Conservation (phyloP, 306 rosid species). For the Acacia confusa region DNA sequence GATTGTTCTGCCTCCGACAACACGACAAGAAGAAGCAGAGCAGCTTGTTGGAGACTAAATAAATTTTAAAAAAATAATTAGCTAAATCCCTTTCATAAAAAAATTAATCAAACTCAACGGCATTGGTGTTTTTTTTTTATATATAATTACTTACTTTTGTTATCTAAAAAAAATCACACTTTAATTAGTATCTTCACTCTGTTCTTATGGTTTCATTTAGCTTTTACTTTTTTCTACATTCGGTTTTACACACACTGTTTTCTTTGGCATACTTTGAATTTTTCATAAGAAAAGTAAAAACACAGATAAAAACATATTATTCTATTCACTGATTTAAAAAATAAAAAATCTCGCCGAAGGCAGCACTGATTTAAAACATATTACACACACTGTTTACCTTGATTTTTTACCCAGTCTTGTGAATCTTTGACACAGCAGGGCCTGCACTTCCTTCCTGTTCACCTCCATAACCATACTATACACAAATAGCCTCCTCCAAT, state of each 20-base stretch:
- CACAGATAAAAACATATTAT: neutral
- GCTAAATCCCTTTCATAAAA: neutral
- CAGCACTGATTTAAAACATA: too few species aligned
- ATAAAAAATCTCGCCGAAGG: neutral
- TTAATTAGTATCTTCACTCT: neutral
- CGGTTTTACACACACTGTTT: neutral
- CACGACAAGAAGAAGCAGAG: neutral
- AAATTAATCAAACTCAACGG: neutral
- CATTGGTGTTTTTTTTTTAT: neutral
- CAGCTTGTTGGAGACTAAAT: neutral
- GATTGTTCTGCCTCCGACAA: constrained; percentile 48
- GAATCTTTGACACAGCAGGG: neutral
- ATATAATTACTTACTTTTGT: neutral
- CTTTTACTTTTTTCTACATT: neutral
- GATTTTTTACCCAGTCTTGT: neutral
- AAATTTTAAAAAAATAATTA: too few species aligned
- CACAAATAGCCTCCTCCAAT: neutral
- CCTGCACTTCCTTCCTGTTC: neutral
- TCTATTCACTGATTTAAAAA: neutral
- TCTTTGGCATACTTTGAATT: neutral
- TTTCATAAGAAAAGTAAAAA: neutral
- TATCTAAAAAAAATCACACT: neutral
- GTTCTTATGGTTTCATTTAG: neutral
- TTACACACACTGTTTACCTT: too few species aligned
- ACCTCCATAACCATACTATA: neutral